Base-by-base conservation (phyloP, 2,329 filamentous ascomycete species). In the Thelonectria discophora region DNA sequence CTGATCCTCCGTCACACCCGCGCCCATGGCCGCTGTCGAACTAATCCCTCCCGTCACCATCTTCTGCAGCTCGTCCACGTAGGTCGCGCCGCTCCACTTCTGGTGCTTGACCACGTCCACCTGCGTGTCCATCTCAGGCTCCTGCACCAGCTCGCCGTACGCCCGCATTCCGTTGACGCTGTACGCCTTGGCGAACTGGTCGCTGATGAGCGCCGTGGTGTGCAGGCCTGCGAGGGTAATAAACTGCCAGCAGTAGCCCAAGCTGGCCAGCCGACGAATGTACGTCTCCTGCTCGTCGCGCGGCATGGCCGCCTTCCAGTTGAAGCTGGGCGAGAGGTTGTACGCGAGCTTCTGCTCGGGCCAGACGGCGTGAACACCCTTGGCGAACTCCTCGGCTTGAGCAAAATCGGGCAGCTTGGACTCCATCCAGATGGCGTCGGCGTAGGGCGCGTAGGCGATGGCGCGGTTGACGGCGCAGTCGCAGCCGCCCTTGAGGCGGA, bases 231-330 rank as follows among this genome's bases (percentile, higher is more conserved):
- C 95, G 48, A 99, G 88, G n/a, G 95, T 99, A 83, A 99, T 99
- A 85, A 99, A 99, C 80, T 99, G 95, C 95, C 95, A 99, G 87
- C 93, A 97, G 87, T 99, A 99, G 65, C 95, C 95, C 50, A 99
- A 87, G 65, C 82, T 74, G 63, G 89, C 93, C 42, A 99, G 90
- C 43, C 95, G 92, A 65, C 89, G 84, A 82, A 99, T 99, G 82
- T 98, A 99, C 18, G 95, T 99, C 82, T 97, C 93, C 81, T 99
- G 95, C 77, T 98, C 94, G 55, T 86, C 84, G 68, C 91, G 88
- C 46, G 92, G 86, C 94, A 97, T 97, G 72, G 94, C 95, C 60
- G 93, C 86, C 84, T 98, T 98, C 95, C 95, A 99, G 88, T 99
- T 99, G 90, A 99, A 99, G 3, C 93, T 97, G 30, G 95, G 95